A percentile compares a stretch with the other conserved stretches of the same genome.
phyloP scores from a whole-genome alignment of 2,329 filamentous ascomycete genomes.

The Penicillium sp. region DNA sequence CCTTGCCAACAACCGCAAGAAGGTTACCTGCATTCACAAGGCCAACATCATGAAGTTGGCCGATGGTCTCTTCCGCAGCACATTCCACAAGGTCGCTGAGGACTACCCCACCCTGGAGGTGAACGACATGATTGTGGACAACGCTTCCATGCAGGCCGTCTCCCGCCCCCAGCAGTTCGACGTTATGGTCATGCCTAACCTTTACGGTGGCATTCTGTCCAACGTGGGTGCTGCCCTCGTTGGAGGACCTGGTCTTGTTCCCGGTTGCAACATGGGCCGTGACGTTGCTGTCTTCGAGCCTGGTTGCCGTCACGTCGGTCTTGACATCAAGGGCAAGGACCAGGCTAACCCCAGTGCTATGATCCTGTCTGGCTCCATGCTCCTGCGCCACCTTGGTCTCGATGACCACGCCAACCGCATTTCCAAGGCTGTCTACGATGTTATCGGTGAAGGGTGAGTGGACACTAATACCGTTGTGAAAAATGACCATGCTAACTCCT shows the following conservation, averaged over 20 bases:
- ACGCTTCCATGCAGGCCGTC: slow-evolving; percentile 98
- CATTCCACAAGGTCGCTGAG: slow-evolving; percentile 85
- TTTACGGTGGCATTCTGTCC: slow-evolving; percentile 97
- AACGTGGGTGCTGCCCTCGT: slow-evolving; percentile 97
- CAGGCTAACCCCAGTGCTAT: slow-evolving; percentile 96
- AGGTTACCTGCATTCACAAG: slow-evolving; percentile 99
- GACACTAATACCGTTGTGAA: background rate
- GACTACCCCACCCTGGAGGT: slow-evolving; percentile 92
- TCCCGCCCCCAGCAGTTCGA: slow-evolving; percentile 95
- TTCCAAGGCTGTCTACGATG: slow-evolving; percentile 67
- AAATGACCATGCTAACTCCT: slow-evolving; percentile 4
- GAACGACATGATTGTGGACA: slow-evolving; percentile 99
- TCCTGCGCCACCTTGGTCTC: slow-evolving; percentile 89
- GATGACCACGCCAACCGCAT: slow-evolving; percentile 98
- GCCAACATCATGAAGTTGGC: slow-evolving; percentile 99
- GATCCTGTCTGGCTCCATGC: slow-evolving; percentile 91
- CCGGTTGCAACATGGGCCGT: slow-evolving; percentile 98
- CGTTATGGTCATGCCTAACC: slow-evolving; percentile 99
- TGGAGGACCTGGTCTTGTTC: slow-evolving; percentile 91
- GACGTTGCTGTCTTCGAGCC: slow-evolving; percentile 98
- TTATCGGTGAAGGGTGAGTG: slow-evolving; percentile 80
- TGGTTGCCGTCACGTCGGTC: slow-evolving; percentile 95
- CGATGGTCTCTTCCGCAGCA: slow-evolving; percentile 96
- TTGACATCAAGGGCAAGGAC: slow-evolving; percentile 99
- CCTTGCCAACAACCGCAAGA: slow-evolving; percentile 96